Conservation (phyloP, 2,329 filamentous ascomycete genomes). For the Falciphora oryzae region DNA sequence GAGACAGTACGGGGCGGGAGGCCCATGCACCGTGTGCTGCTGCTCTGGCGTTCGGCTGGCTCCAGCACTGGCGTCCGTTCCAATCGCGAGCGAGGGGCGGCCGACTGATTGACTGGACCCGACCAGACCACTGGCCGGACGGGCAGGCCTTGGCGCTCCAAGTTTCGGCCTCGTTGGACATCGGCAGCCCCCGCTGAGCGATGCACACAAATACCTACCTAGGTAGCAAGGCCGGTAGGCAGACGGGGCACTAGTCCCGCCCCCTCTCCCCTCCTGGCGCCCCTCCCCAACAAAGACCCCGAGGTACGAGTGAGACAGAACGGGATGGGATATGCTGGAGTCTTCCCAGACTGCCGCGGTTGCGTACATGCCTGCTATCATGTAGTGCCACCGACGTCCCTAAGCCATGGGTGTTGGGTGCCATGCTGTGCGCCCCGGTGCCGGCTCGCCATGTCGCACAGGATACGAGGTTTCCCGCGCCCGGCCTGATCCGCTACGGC, state of each 20-base stretch:
- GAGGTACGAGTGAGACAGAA: too few species aligned
- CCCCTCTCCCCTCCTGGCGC: too few species aligned
- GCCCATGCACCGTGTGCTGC: neutral
- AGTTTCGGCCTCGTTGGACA: neutral
- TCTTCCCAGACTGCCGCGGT: too few species aligned
- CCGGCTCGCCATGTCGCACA: neutral
- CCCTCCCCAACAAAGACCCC: neutral
- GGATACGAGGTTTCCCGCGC: neutral
- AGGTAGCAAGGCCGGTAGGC: too few species aligned
- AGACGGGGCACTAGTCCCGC: too few species aligned
- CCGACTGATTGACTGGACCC: neutral
- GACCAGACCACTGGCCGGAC: neutral
- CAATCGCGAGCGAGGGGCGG: too few species aligned
- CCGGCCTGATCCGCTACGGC: neutral
- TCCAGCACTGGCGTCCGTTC: neutral
- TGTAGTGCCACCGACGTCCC: neutral
- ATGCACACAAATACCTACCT: neutral
- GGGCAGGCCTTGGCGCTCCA: neutral
- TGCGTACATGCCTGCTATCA: neutral
- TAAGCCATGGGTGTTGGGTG: neutral
- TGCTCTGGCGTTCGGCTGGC: neutral
- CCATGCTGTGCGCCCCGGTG: neutral
- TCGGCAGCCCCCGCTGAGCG: neutral
- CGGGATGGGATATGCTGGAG: too few species aligned
- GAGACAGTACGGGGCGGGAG: neutral